Evolutionary conservation across 148 eudicot genomes (phyloP).

Genomic region (Silene uniflora): DNA sequence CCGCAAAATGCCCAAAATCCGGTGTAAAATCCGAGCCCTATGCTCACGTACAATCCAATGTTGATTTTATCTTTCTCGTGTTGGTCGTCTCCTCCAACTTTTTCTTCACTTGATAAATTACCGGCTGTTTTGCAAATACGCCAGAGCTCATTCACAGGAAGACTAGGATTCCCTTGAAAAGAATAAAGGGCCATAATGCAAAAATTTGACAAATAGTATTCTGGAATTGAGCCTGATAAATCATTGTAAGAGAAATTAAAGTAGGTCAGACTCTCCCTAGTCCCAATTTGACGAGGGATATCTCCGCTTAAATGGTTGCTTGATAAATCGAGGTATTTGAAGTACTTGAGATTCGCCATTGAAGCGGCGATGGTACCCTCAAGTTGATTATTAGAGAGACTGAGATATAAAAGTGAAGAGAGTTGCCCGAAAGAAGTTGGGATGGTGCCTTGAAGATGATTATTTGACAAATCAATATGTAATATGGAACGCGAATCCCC

Average conservation of each 20-base stretch:
- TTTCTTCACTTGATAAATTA: background rate
- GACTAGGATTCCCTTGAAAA: constrained; percentile 1
- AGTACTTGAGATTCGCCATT: background rate
- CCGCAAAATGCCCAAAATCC: background rate
- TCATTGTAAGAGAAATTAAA: background rate
- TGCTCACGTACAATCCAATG: background rate
- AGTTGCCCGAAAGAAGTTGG: background rate
- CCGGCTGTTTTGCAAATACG: no score
- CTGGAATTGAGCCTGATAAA: background rate
- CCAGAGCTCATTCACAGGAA: background rate
- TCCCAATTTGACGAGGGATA: background rate
- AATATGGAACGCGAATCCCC: background rate
- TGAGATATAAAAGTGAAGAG: background rate
- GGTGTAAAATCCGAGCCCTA: background rate
- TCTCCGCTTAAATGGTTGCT: background rate
- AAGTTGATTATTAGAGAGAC: constrained; percentile 2
- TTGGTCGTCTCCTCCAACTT: background rate
- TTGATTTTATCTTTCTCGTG: background rate
- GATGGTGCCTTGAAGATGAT: background rate
- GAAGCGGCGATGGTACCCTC: background rate
- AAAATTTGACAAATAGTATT: background rate
- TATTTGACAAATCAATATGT: background rate
- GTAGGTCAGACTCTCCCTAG: background rate
- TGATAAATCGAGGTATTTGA: background rate
- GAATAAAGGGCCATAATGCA: background rate